Conservation (phyloP, 73 alveolate genomes). For the Blepharisma stoltei region DNA sequence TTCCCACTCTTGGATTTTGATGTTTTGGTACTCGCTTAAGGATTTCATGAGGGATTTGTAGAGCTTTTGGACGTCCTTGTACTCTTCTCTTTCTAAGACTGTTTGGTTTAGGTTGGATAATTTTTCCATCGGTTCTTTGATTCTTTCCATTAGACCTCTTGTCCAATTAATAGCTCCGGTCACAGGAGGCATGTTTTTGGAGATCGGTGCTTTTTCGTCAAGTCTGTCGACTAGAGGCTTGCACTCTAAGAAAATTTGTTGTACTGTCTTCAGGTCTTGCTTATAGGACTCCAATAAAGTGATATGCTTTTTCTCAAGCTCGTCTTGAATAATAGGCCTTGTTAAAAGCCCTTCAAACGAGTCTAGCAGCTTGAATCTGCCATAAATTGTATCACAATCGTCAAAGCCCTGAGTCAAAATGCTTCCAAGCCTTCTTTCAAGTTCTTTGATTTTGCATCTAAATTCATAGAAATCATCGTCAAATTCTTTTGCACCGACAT, state of each 20-base stretch:
- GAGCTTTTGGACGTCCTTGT: slow-evolving; percentile 94
- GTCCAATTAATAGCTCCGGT: slow-evolving; percentile 99
- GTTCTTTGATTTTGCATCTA: slow-evolving; percentile 92
- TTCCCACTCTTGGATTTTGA: slow-evolving; percentile 94
- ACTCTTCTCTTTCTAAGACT: slow-evolving; percentile 96
- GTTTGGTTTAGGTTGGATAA: slow-evolving; percentile 87
- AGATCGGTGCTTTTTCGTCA: slow-evolving; percentile 95
- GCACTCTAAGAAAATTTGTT: slow-evolving; percentile 90
- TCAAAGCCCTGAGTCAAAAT: slow-evolving; percentile 98
- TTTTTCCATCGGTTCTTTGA: slow-evolving; percentile 98
- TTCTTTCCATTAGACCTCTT: slow-evolving; percentile 94
- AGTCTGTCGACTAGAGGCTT: slow-evolving; percentile 94
- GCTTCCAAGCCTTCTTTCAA: slow-evolving; percentile 98
- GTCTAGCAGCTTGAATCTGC: slow-evolving; percentile 88
- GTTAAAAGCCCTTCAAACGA: slow-evolving; percentile 98
- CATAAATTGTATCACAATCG: slow-evolving; percentile 76
- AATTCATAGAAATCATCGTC: slow-evolving; percentile 98
- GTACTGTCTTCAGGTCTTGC: slow-evolving; percentile 91
- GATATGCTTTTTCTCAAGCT: slow-evolving; percentile 99
- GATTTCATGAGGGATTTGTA: slow-evolving; percentile 88
- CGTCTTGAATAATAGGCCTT: slow-evolving; percentile 99
- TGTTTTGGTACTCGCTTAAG: slow-evolving; percentile 95
- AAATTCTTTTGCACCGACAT: slow-evolving; percentile 94
- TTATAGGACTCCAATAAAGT: slow-evolving; percentile 93
- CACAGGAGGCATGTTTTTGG: slow-evolving; percentile 99